Evolutionary conservation across 176 grass and related monocot species (phyloP).

Genomic region (Bothriochloa decipiens): DNA sequence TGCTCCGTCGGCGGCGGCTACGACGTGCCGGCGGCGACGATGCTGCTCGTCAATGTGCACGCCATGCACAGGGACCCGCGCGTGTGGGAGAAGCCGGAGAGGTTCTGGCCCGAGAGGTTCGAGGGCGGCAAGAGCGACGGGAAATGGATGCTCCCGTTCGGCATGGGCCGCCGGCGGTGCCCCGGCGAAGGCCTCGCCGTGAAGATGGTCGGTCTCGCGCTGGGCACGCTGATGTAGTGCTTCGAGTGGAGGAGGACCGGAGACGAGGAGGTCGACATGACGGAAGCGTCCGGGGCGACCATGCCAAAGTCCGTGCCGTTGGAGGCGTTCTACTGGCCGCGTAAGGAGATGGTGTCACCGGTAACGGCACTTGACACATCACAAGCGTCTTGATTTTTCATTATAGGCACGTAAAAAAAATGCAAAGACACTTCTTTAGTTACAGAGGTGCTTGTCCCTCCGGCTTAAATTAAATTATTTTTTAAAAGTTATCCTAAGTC

Average conservation of each 20-base stretch:
- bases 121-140: constrained; percentile 17
- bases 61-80: background rate
- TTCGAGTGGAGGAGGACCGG: constrained; percentile 37
- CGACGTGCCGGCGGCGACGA: constrained; percentile 32
- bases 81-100: background rate
- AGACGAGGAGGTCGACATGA: background rate
- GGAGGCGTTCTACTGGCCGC: constrained; percentile 40
- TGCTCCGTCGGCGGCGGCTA: constrained; percentile 28
- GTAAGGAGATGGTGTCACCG: background rate
- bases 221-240: constrained; percentile 36
- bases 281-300: background rate
- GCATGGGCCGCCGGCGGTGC: constrained; percentile 42
- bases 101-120: constrained; percentile 45
- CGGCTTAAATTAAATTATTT: too few relatives aligned
- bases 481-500: too few relatives aligned
- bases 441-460: too few relatives aligned
- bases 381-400: background rate
- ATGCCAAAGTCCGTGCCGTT: constrained; percentile 38
- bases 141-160: constrained; percentile 50
- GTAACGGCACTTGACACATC: background rate
- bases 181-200: background rate
- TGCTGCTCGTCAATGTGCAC: constrained; percentile 26
- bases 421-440: too few relatives aligned
- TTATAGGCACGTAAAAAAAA: too few relatives aligned
- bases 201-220: constrained; percentile 18